phyloP scores from a whole-genome alignment of 1,139 yeast genomes.

The Geotrichum bryndzae region DNA sequence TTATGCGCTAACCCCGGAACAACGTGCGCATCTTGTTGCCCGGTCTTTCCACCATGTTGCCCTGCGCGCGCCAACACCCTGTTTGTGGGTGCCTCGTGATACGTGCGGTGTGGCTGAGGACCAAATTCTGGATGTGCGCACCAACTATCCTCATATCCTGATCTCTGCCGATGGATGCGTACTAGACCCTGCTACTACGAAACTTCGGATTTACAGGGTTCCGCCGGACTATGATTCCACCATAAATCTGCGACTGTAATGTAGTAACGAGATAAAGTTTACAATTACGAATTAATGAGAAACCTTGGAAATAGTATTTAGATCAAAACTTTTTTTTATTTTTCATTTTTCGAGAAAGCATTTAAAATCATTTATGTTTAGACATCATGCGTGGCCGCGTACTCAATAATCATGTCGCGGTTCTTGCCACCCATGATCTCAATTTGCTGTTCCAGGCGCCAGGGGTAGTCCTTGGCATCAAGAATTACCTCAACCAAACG shows the following conservation, averaged over 20 bases:
- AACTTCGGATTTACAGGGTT: conserved; percentile 18
- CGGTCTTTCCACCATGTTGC: conserved; percentile 32
- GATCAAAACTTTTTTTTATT: background rate
- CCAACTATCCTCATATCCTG: conserved; percentile 25
- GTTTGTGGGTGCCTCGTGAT: conserved; percentile 36
- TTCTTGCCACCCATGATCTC: conserved; percentile 28
- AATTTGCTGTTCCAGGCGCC: conserved; percentile 40
- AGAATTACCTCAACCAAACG: conserved; percentile 53
- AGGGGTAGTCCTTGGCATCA: conserved; percentile 57
- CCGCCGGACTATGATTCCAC: conserved; percentile 25
- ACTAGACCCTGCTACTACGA: conserved; percentile 16
- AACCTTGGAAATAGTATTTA: background rate
- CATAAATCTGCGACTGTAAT: conserved; percentile 8
- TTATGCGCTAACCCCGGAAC: conserved; percentile 22
- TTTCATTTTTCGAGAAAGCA: background rate
- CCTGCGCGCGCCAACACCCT: conserved; percentile 28
- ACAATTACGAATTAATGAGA: background rate
- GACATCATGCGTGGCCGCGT: conserved; percentile 21
- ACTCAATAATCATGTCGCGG: conserved; percentile 23
- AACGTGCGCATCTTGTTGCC: conserved; percentile 23
- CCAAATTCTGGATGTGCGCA: conserved; percentile 28
- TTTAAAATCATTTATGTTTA: too few relatives aligned
- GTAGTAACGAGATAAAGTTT: background rate
- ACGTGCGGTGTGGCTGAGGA: conserved; percentile 31
- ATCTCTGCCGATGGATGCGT: conserved; percentile 25